Conservation (phyloP, 257 asterid genomes). For the Prunella vulgaris region DNA sequence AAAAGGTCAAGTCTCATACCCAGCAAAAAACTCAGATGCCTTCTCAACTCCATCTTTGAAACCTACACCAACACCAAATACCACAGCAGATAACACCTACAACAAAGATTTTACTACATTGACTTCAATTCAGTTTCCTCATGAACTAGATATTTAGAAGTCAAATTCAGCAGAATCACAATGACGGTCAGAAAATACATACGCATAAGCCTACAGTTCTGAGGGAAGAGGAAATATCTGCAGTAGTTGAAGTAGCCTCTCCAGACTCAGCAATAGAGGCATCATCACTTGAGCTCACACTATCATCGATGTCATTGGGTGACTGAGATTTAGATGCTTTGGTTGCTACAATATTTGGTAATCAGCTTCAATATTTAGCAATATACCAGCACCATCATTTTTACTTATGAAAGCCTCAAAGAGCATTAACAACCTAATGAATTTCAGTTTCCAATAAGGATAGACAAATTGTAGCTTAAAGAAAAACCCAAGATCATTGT, state of each 20-base stretch:
- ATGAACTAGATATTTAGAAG: background rate
- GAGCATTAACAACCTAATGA: background rate
- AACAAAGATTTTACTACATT: constrained; percentile 40
- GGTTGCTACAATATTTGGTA: constrained; percentile 35
- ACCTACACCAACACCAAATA: constrained; percentile 88
- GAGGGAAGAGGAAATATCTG: constrained; percentile 57
- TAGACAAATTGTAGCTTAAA: background rate
- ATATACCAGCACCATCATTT: constrained; percentile 1
- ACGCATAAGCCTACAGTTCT: constrained; percentile 84
- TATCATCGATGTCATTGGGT: constrained; percentile 25
- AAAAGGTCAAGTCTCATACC: constrained; percentile 47
- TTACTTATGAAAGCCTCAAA: constrained; percentile 10
- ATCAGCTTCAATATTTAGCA: constrained; percentile 16
- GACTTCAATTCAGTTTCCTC: constrained; percentile 45
- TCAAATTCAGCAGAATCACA: background rate
- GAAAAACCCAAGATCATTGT: background rate
- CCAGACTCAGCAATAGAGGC: constrained; percentile 35
- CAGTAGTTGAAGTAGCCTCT: constrained; percentile 27
- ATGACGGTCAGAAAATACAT: constrained; percentile 30
- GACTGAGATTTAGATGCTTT: constrained; percentile 34
- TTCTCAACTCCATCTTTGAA: constrained; percentile 68
- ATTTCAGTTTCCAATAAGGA: background rate
- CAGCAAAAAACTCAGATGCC: constrained; percentile 94
- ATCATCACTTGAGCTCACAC: constrained; percentile 29
- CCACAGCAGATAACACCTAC: constrained; percentile 90